Evolutionary conservation across 176 grass and related monocot species (phyloP).

Genomic region (Microstegium vimineum): DNA sequence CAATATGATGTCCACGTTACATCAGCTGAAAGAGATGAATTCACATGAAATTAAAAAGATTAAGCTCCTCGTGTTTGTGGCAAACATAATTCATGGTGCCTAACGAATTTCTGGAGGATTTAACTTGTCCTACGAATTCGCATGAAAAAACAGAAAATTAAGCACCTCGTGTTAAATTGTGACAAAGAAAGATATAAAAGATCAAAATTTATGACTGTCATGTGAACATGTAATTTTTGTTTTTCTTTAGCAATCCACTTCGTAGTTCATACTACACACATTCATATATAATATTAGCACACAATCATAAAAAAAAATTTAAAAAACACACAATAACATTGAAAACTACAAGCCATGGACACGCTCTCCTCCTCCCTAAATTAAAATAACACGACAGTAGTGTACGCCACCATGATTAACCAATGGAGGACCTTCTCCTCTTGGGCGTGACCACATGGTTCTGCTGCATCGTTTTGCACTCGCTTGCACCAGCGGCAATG

Average conservation of each 20-base stretch:
- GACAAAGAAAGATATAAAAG: no score
- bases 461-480: neutral
- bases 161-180: no score
- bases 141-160: no score
- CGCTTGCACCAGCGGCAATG: conserved; percentile 1
- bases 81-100: no score
- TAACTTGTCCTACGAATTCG: no score
- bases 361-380: neutral
- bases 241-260: no score
- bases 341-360: neutral
- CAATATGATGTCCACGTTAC: no score
- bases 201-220: neutral
- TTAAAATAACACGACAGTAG: neutral
- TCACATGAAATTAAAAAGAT: no score
- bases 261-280: neutral
- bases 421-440: conserved; percentile 75
- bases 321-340: neutral
- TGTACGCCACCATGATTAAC: conserved; percentile 6
- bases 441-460: conserved; percentile 39
- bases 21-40: no score
- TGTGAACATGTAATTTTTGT: neutral
- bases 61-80: no score
- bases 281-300: neutral
- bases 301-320: neutral
- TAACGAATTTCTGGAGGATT: no score